Percentiles rank a stretch among this genome's conserved stretches.
Conservation (phyloP, 805 yeast genomes). For the Zygoascus flipseniorum region DNA sequence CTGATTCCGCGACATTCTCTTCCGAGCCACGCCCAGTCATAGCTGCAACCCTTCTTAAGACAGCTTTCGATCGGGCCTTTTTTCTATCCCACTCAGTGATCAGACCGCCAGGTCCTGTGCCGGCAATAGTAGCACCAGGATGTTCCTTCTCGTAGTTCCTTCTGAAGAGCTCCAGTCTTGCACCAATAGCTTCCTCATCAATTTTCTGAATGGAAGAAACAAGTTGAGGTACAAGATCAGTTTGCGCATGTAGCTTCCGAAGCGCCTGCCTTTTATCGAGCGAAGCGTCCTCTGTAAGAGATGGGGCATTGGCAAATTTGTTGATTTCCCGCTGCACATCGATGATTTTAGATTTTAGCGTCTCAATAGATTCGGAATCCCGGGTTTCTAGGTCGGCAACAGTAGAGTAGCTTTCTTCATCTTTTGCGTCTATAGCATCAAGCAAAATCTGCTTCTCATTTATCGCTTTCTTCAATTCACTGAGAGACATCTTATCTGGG, state of each 20-base stretch:
- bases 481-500: slow-evolving; percentile 30
- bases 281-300: slow-evolving; percentile 24
- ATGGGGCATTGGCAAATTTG: slow-evolving; percentile 16
- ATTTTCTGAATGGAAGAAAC: slow-evolving; percentile 53
- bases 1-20: slow-evolving; percentile 32
- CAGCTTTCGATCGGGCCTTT: slow-evolving; percentile 71
- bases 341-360: slow-evolving; percentile 52
- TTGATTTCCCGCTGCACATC: slow-evolving; percentile 34
- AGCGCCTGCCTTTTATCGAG: slow-evolving; percentile 45
- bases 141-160: slow-evolving; percentile 47
- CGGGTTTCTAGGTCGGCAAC: slow-evolving; percentile 30
- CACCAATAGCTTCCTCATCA: slow-evolving; percentile 59
- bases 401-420: slow-evolving; percentile 29
- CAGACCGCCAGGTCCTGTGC: slow-evolving; percentile 82
- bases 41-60: slow-evolving; percentile 86
- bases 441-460: slow-evolving; percentile 64
- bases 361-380: slow-evolving; percentile 50
- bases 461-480: slow-evolving; percentile 52
- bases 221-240: slow-evolving; percentile 65
- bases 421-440: slow-evolving; percentile 65
- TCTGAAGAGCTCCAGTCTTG: slow-evolving; percentile 58
- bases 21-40: slow-evolving; percentile 67
- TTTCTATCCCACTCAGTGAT: slow-evolving; percentile 77
- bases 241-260: slow-evolving; percentile 49
- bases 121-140: slow-evolving; percentile 64